Conservation (phyloP, 345 rosid genomes). For the Linum tenue region DNA sequence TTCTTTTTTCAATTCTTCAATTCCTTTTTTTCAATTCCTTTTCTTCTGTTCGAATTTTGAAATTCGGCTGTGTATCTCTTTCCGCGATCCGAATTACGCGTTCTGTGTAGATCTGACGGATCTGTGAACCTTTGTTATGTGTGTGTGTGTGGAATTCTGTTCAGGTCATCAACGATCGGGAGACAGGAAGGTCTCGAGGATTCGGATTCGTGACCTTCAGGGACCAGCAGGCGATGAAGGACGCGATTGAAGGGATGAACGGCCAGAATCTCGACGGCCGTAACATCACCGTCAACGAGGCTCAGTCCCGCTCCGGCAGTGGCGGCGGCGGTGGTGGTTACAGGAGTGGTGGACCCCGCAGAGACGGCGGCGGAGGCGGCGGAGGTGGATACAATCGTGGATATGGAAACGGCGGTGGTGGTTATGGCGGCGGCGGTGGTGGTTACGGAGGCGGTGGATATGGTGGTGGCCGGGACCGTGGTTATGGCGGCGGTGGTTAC, state of each 20-base stretch:
- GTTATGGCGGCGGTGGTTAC: slow-evolving; percentile 35
- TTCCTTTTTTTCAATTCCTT: not conserved
- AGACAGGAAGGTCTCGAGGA: slow-evolving; percentile 75
- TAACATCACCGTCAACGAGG: slow-evolving; percentile 71
- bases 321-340: slow-evolving; percentile 40
- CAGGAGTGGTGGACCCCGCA: slow-evolving; percentile 25
- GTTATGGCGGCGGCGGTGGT: slow-evolving; percentile 21
- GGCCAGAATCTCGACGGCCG: slow-evolving; percentile 80
- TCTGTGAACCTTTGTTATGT: not conserved
- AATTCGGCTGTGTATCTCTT: too few relatives aligned
- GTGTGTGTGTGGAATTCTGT: not conserved
- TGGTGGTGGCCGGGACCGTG: slow-evolving; percentile 29
- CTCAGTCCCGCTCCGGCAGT: slow-evolving; percentile 58
- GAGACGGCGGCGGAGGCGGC: slow-evolving; percentile 19
- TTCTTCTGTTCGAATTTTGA: too few relatives aligned
- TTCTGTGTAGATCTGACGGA: not conserved
- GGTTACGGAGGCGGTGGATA: slow-evolving; percentile 19
- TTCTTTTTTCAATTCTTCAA: not conserved
- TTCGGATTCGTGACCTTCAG: slow-evolving; percentile 76
- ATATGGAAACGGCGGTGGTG: slow-evolving; percentile 25
- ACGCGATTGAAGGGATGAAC: slow-evolving; percentile 87
- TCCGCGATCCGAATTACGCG: not conserved
- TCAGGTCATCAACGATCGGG: slow-evolving; percentile 80
- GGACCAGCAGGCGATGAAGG: slow-evolving; percentile 66
- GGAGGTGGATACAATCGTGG: slow-evolving; percentile 30